Evolutionary conservation across 2,329 filamentous ascomycete genomes (phyloP).

Genomic region (Pseudogymnoascus sp.): DNA sequence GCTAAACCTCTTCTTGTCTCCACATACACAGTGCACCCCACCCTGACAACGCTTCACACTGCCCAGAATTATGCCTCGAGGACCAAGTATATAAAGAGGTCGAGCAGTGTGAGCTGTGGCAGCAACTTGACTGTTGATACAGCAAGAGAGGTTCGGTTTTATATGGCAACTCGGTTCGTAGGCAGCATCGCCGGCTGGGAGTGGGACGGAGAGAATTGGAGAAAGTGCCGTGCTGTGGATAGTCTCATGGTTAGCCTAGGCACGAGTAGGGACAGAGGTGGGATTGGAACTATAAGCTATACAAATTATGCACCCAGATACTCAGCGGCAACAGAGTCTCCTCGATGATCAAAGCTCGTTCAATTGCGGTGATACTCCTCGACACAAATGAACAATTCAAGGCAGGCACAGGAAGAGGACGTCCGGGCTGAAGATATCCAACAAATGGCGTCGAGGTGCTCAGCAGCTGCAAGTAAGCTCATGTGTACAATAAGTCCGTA

Average conservation of each 20-base stretch:
- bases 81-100: not conserved
- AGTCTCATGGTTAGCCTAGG: constrained; percentile 6
- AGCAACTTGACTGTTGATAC: not conserved
- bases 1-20: not conserved
- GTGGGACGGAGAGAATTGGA: constrained; percentile 6
- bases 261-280: constrained; percentile 2
- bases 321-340: not conserved
- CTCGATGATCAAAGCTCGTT: not conserved
- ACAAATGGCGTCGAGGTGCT: constrained; percentile 3
- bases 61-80: not conserved
- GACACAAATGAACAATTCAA: constrained; percentile 6
- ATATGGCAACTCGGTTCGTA: constrained; percentile 2
- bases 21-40: not conserved
- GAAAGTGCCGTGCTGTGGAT: constrained; percentile 7
- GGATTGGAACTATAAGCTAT: not conserved
- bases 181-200: not conserved
- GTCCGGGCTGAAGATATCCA: constrained; percentile 3
- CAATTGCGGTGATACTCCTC: not conserved
- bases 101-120: constrained; percentile 5
- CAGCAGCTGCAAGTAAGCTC: constrained; percentile 11
- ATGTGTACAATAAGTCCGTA: constrained; percentile 12
- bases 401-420: constrained; percentile 3
- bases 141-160: constrained; percentile 6
- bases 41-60: not conserved
- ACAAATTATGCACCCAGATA: constrained; percentile 6